These are phyloP conservation scores for Scolecobasidium constrictum DNA, from an alignment of 2,329 filamentous ascomycete genomes.

Conservation along the genomic window DNA sequence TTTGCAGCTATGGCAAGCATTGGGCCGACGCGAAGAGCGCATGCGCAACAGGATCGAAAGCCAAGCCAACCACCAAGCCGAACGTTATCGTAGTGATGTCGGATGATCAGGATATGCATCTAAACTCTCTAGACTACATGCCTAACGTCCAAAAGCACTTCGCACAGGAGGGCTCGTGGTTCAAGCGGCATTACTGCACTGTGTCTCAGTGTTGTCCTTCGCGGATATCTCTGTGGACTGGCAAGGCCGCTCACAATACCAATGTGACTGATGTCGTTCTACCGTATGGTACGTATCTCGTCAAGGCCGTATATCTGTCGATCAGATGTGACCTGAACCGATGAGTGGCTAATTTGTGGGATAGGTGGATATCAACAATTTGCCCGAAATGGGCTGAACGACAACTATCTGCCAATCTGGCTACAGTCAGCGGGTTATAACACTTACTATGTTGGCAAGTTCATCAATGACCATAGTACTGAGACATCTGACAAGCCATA, in stretches of 20 bases:
- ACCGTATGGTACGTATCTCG: constrained; percentile 37
- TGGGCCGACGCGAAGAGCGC: too few species aligned
- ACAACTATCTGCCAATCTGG: constrained; percentile 60
- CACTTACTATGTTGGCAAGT: constrained; percentile 60
- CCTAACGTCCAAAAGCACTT: constrained; percentile 47
- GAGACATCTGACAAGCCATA: constrained; percentile 35
- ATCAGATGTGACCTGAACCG: too few species aligned
- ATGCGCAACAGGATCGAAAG: too few species aligned
- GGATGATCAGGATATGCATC: constrained; percentile 21
- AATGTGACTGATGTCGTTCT: constrained; percentile 53
- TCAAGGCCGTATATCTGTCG: too few species aligned
- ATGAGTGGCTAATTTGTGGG: too few species aligned
- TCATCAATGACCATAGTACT: constrained; percentile 41
- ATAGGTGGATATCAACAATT: constrained; percentile 53
- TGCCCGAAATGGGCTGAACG: constrained; percentile 51
- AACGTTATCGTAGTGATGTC: constrained; percentile 9
- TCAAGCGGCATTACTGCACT: constrained; percentile 54
- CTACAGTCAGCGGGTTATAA: constrained; percentile 57
- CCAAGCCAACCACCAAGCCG: too few species aligned
- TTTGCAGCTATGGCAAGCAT: too few species aligned
- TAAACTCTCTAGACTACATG: constrained; percentile 52
- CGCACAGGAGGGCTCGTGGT: constrained; percentile 46
- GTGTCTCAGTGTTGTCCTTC: constrained; percentile 57
- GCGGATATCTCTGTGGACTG: constrained; percentile 53
- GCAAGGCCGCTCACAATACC: constrained; percentile 57